Base-by-base conservation (phyloP, 2,329 filamentous ascomycete species). In the Aspergillus neotritici region DNA sequence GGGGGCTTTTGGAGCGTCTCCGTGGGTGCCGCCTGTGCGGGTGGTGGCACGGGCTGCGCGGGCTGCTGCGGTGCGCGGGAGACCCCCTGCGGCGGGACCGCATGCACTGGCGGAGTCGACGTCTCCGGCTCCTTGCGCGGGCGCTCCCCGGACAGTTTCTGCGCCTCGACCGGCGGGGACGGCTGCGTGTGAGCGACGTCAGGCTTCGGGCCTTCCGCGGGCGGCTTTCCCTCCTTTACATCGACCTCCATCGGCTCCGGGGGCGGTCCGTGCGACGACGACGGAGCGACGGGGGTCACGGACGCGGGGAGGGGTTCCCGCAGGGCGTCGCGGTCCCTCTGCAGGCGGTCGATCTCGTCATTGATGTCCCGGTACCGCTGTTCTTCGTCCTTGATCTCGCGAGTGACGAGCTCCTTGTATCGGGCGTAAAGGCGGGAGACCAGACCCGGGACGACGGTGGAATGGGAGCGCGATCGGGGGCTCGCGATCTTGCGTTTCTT, bases 401-500 rank as follows among this genome's bases (percentile, higher is more conserved):
- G 71, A n/a, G 88, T 76, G 37, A 84, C 73, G 34, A 83, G 72
- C 35, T 84, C 79, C 50, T 82, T 78, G 62, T 94, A 96, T 49
- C 79, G 76, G 10, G 78, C 75, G 61, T 93, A 94, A 1, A 95
- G 74, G 51, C 83, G 80, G 44, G 83, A 75, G 37, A 94, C 78
- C 34, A 95, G 69, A 21, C 75, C 70, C 1, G 86, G 85, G 2
- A 94, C 73, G 50, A 84, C 80, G 38, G 84, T 79, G 21, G 77
- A 65, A 62, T 88, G 80, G 50, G 82, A 80, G 10, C 82, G 79
- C 46, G 82, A 61, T 35, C 77, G 73, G 7, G 85, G 80, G 46
- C 76, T 82, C 25, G 79, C 76, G 31, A 85, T 75, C 70, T 91
- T 94, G 56, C 86, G 80, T 71, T 90, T 93, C 64, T 78, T 82